Base-by-base conservation (phyloP, 495 filamentous ascomycete species). In the Hyaloscypha variabilis region DNA sequence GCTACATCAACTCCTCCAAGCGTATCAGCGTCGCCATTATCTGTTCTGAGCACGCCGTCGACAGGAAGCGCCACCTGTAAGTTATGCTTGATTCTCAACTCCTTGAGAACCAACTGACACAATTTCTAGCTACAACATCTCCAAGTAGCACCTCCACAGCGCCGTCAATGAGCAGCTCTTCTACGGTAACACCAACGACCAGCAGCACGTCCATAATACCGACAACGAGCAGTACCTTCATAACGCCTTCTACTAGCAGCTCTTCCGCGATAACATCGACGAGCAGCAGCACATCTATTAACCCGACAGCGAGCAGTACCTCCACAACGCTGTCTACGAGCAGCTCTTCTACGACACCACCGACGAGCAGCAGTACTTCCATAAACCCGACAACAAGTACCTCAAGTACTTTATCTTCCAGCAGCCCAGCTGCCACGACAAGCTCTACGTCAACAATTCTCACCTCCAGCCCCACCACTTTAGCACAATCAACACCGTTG, bases 381-480 rank as follows among this genome's bases (percentile, higher is more conserved):
- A 51, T 53, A 39, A 29, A 63, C 26, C 3, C 26, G 11, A 58
- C 25, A 1, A 19, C n/a, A n/a, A n/a, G n/a, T n/a, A n/a, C 28
- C 26, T 56, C 63, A 2, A 61, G 28, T 17, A n/a, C 67, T 14
- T 67, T 63, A 11, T 66, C 65, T n/a, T 58, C 60, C 2, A 53
- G 52, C 55, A 26, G 50, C 28, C 26, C 49, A 17, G 39, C 19
- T 3, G 39, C 11, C 19, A 46, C 39, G 0, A 14, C 39, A 46
- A 46, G 10, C 17, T 46, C 17, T 19, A 17, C 39, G 39, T 46
- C 39, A 46, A 17, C 39, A 11, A 17, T 3, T 19, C 4, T 17
- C 19, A 17, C 39, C 14, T 46, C 39, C 17, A 17, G 10, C 39
- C 2, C 17, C 39, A 46, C 39, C 8, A 46, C 39, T 19, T 51